Evolutionary conservation across 495 filamentous ascomycete species (phyloP).

Genomic region (Neurospora pannonica): DNA sequence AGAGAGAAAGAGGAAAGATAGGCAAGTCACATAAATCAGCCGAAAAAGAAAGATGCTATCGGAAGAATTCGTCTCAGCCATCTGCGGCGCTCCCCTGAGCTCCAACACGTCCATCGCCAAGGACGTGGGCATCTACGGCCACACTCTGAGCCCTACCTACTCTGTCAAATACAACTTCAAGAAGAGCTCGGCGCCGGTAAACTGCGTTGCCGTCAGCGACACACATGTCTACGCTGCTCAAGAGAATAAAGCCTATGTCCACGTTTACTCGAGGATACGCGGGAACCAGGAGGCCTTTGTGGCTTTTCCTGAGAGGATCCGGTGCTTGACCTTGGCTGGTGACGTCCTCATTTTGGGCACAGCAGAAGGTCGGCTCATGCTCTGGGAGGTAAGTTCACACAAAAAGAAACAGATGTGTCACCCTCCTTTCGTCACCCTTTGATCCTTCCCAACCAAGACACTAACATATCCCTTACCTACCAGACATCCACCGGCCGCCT

Average conservation of each 20-base stretch:
- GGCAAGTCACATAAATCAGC: not conserved
- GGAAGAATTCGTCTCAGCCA: constrained; percentile 71
- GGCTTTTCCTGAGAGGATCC: constrained; percentile 77
- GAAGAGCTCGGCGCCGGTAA: constrained; percentile 73
- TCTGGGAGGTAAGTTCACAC: constrained; percentile 91
- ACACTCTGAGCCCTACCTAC: constrained; percentile 67
- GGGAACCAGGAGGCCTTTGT: constrained; percentile 80
- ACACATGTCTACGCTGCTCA: constrained; percentile 89
- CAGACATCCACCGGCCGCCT: constrained; percentile 79
- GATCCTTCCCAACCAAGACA: not conserved
- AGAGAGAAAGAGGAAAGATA: not conserved
- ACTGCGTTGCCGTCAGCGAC: constrained; percentile 70
- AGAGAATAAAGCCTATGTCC: constrained; percentile 78
- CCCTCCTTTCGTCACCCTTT: not conserved
- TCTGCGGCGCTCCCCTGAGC: constrained; percentile 52
- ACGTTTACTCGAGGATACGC: constrained; percentile 77
- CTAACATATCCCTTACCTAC: not conserved
- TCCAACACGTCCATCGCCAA: constrained; percentile 57
- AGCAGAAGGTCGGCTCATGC: constrained; percentile 70
- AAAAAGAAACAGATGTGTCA: too few relatives aligned
- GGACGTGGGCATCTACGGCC: constrained; percentile 76
- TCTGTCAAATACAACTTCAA: constrained; percentile 72
- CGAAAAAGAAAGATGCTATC: constrained; percentile 52
- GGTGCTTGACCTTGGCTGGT: constrained; percentile 52
- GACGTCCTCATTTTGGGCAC: constrained; percentile 78